A percentile compares a stretch with the other conserved stretches of the same genome.
phyloP scores from a whole-genome alignment of 768 basidiomycete genomes.

The Boletellus ananas region DNA sequence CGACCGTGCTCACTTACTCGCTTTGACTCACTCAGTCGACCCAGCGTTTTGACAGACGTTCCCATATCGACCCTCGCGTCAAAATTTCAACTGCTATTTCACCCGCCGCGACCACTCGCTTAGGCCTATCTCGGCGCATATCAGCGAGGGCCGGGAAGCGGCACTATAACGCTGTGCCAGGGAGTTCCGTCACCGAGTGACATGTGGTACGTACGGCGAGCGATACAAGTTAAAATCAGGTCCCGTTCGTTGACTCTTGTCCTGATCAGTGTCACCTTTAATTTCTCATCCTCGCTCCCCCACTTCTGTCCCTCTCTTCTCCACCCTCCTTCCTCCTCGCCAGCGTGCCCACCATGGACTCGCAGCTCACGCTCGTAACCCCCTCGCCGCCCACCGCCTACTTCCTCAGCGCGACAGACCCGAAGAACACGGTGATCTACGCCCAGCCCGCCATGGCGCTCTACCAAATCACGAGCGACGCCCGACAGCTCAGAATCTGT shows the following conservation, averaged over 20 bases:
- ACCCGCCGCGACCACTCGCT: too few species aligned
- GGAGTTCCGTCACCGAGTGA: background rate
- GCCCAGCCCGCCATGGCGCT: conserved; percentile 19
- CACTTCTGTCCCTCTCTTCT: too few species aligned
- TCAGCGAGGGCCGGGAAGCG: too few species aligned
- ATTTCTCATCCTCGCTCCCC: background rate
- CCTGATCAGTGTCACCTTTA: background rate
- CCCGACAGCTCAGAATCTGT: conserved; percentile 15
- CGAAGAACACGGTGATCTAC: conserved; percentile 18
- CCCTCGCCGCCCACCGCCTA: conserved; percentile 25
- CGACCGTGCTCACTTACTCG: too few species aligned
- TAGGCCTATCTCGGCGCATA: too few species aligned
- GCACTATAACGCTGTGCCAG: too few species aligned
- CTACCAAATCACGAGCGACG: conserved; percentile 23
- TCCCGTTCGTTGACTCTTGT: background rate
- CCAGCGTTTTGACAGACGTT: background rate
- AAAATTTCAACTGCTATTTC: background rate
- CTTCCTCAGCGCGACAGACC: conserved; percentile 21
- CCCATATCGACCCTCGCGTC: background rate
- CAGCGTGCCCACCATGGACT: conserved; percentile 21
- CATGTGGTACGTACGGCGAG: background rate
- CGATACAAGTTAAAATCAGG: background rate
- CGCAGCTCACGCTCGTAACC: conserved; percentile 25
- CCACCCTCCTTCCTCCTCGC: background rate
- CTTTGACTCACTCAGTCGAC: too few species aligned